Base-by-base conservation (phyloP, 331 rosid species). In the Pyrus hybrid region DNA sequence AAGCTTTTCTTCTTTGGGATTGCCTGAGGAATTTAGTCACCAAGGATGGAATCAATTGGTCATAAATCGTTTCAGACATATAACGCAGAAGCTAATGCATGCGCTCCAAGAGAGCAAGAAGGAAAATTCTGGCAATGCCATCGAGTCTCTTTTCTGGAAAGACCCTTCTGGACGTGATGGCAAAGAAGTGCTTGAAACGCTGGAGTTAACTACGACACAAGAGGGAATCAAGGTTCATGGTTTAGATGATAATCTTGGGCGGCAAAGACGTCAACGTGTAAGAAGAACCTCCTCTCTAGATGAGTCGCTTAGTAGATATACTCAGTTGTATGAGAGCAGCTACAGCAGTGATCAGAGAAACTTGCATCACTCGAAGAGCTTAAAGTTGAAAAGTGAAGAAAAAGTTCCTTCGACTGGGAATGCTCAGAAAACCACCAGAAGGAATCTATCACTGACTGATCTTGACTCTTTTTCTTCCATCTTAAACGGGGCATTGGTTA, bases 1-100 rank as follows among this genome's bases (percentile, higher is more conserved):
- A 35, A 74, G 61, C 26, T 23, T 35, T 70, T 76, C 87, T 76
- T 80, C 80, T 18, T 20, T 73, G 21, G 77, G 73, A 35, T 54
- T 76, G 23, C 67, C 89, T 57, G 83, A 72, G 60, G 89, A 83
- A 74, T 56, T 72, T 65, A 80, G 67, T 77, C 82, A 84, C 76
- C 87, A 74, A 74, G 97, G 97, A 45, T 95, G 99, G 99, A 95
- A 92, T 82, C 93, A 90, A 57, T 49, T 83, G 81, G 99, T 92
- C 58, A 21, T 92, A 65, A 89, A 87, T 64, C 93, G 90, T 29
- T 90, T 95, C 86, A 89, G 84, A 82, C 80, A 79, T 73, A 84
- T 92, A 51, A 92, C 87, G 83, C 92, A 83, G 81, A 95, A 86
- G 89, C 87, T 95, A 79, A 86, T 77, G 76, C 91, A 83, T 65